Evolutionary conservation across 2,329 filamentous ascomycete species (phyloP).

Genomic region (Neopestalotiopsis clavispora): DNA sequence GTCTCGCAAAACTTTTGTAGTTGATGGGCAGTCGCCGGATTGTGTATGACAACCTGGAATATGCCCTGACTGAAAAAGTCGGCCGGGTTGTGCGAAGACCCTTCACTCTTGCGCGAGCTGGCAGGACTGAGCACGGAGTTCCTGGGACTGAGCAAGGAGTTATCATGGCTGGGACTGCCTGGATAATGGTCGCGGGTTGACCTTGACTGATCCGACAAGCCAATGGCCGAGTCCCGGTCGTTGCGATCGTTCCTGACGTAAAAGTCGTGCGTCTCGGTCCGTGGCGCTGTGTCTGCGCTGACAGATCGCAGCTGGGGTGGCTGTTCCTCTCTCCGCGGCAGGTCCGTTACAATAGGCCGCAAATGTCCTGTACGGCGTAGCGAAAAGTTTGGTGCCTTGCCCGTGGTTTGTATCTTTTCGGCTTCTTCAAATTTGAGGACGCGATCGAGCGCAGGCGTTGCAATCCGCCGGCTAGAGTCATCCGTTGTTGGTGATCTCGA

Average conservation of each 20-base stretch:
- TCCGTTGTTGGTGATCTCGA: background rate
- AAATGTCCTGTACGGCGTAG: background rate
- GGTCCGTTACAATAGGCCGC: background rate
- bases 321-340: background rate
- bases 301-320: background rate
- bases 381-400: background rate
- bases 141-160: background rate
- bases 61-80: conserved; percentile 48
- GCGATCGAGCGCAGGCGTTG: conserved; percentile 1
- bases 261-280: background rate
- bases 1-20: conserved; percentile 46
- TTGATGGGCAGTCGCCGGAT: conserved; percentile 47
- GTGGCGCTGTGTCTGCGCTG: background rate
- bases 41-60: conserved; percentile 46
- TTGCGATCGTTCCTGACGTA: background rate
- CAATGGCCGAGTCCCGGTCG: background rate
- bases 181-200: background rate
- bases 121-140: background rate
- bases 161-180: background rate
- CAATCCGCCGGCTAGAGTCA: too few relatives aligned
- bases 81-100: conserved; percentile 28
- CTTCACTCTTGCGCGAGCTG: background rate
- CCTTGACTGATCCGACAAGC: background rate
- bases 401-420: background rate
- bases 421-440: background rate